Conservation (phyloP, 352 stramenopile genomes). For the Globisporangium irregulare region DNA sequence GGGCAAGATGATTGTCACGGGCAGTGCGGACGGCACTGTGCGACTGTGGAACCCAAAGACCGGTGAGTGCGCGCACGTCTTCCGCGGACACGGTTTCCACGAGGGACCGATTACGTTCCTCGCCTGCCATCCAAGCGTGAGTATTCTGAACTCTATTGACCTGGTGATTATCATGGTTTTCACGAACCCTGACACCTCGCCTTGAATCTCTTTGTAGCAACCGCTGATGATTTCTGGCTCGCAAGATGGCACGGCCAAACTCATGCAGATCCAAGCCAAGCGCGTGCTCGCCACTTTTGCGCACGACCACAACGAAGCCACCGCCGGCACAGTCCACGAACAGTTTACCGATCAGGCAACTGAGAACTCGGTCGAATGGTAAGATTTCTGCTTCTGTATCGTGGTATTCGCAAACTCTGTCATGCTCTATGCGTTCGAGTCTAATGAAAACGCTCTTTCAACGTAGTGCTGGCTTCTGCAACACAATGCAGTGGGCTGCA, state of each 20-base stretch:
- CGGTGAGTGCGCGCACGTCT: slow-evolving; percentile 90
- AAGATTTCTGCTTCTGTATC: slow-evolving; percentile 10
- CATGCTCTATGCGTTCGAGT: not conserved
- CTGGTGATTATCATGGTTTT: not conserved
- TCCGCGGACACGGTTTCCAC: slow-evolving; percentile 82
- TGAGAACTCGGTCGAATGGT: slow-evolving; percentile 88
- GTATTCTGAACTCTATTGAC: slow-evolving; percentile 16
- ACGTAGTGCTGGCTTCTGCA: slow-evolving; percentile 90
- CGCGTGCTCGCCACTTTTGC: slow-evolving; percentile 89
- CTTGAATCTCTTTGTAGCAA: slow-evolving; percentile 51
- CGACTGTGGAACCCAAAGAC: slow-evolving; percentile 96
- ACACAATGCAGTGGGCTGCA: slow-evolving; percentile 93
- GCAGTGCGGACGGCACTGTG: slow-evolving; percentile 92
- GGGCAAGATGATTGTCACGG: slow-evolving; percentile 95
- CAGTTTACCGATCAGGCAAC: slow-evolving; percentile 38
- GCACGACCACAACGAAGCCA: slow-evolving; percentile 60
- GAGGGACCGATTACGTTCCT: slow-evolving; percentile 91
- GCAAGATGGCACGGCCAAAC: slow-evolving; percentile 91
- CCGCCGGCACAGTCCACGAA: slow-evolving; percentile 47
- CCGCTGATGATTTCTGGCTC: slow-evolving; percentile 91
- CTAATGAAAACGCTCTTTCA: not conserved
- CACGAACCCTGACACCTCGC: not conserved
- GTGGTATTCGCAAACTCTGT: not conserved
- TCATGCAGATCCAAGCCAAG: slow-evolving; percentile 94
- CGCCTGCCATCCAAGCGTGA: slow-evolving; percentile 78